Conservation (phyloP, 1,284 basidiomycete genomes). For the Trichosporon faecale region DNA sequence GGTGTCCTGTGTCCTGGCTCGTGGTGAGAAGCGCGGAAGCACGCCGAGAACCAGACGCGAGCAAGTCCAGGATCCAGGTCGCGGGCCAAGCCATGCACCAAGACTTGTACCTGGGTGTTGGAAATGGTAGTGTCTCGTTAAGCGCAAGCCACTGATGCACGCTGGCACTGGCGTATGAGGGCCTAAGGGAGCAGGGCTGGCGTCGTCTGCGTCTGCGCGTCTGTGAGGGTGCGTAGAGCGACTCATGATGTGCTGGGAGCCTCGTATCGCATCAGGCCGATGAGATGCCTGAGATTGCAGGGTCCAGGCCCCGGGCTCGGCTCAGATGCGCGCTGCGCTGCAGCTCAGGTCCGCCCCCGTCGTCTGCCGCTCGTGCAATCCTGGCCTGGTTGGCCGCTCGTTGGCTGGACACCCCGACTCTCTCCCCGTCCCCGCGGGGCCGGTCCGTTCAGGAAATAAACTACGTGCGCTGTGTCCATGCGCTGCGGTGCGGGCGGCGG, state of each 20-base stretch:
- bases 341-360: neutral
- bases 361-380: neutral
- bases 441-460: neutral
- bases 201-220: neutral
- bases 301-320: conserved; percentile 1
- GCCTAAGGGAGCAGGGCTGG: neutral
- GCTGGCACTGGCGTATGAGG: neutral
- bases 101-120: neutral
- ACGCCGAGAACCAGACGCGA: neutral
- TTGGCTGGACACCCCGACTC: neutral
- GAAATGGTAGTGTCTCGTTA: neutral
- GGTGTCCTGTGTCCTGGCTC: neutral
- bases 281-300: neutral
- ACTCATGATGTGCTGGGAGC: neutral
- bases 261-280: conserved; percentile 1
- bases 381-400: neutral
- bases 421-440: neutral
- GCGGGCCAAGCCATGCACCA: neutral
- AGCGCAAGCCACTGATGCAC: conserved; percentile 3
- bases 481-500: neutral
- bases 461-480: neutral
- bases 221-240: neutral
- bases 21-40: neutral
- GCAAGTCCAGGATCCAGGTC: neutral
- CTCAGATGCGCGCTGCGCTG: conserved; percentile 1